These are phyloP conservation scores for Suhomyces coccinellae DNA, from an alignment of 1,139 yeast genomes.

Conservation along the genomic window DNA sequence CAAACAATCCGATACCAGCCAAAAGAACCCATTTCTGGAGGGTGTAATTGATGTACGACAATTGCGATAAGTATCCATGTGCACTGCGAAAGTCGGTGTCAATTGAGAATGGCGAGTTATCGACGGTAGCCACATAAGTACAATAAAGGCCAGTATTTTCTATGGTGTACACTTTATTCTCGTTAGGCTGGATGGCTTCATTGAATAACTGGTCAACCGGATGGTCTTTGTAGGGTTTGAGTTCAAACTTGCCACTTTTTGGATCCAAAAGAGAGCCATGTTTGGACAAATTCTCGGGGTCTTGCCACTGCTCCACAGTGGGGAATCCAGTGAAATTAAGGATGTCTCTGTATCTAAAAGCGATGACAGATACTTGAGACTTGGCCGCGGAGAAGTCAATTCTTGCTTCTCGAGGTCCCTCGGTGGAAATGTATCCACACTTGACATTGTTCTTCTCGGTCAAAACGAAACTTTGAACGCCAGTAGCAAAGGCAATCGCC, in stretches of 20 bases:
- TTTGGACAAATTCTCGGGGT: slow-evolving; percentile 14
- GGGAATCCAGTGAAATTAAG: slow-evolving; percentile 26
- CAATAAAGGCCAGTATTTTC: slow-evolving; percentile 35
- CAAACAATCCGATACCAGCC: slow-evolving; percentile 21
- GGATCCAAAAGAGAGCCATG: slow-evolving; percentile 16
- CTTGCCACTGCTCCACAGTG: slow-evolving; percentile 16
- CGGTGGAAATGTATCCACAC: slow-evolving; percentile 2
- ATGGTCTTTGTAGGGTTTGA: slow-evolving; percentile 3
- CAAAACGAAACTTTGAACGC: not conserved
- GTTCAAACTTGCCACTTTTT: slow-evolving; percentile 7
- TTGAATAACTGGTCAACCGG: slow-evolving; percentile 10
- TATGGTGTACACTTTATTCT: slow-evolving; percentile 18
- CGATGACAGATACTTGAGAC: slow-evolving; percentile 25
- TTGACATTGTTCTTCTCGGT: not conserved
- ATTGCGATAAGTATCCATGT: slow-evolving; percentile 30
- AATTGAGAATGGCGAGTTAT: slow-evolving; percentile 15
- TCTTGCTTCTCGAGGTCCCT: slow-evolving; percentile 4
- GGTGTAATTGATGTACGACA: slow-evolving; percentile 22
- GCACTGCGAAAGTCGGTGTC: slow-evolving; percentile 26
- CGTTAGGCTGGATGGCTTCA: slow-evolving; percentile 10
- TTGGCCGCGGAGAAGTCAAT: slow-evolving; percentile 6
- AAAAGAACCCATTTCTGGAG: slow-evolving; percentile 20
- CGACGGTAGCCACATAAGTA: slow-evolving; percentile 33
- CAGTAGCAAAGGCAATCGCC: slow-evolving; percentile 6
- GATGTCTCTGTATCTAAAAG: slow-evolving; percentile 29